A percentile compares a stretch with the other conserved stretches of the same genome.
phyloP scores from a whole-genome alignment of 2,329 filamentous ascomycete genomes.

The Aurifilum marmelostoma region DNA sequence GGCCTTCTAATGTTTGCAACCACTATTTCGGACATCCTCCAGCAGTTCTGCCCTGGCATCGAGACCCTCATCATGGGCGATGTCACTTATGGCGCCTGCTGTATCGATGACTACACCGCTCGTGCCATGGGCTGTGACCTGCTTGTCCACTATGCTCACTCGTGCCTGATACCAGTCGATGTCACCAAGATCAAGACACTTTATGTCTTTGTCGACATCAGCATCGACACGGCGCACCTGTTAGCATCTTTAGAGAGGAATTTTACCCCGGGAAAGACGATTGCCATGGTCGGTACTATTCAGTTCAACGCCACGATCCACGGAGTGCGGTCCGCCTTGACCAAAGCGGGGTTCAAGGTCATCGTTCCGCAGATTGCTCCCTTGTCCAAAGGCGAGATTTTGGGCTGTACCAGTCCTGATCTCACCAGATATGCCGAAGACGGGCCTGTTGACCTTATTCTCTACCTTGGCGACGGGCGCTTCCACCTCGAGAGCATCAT shows the following conservation, averaged over 20 bases:
- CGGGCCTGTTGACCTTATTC: conserved; percentile 68
- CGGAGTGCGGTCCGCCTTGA: conserved; percentile 75
- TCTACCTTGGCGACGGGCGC: conserved; percentile 89
- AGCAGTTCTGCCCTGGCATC: conserved; percentile 87
- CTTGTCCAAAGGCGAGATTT: conserved; percentile 90
- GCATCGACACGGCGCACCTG: conserved; percentile 88
- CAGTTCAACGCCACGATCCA: conserved; percentile 99
- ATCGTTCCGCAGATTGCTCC: conserved; percentile 91
- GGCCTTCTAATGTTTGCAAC: conserved; percentile 94
- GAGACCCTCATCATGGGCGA: conserved; percentile 99
- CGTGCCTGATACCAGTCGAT: conserved; percentile 92
- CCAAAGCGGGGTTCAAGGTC: conserved; percentile 82
- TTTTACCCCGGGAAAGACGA: conserved; percentile 80
- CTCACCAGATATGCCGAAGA: conserved; percentile 34
- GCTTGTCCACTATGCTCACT: conserved; percentile 95
- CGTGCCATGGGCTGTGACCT: conserved; percentile 91
- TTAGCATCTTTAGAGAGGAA: conserved; percentile 86
- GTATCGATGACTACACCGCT: conserved; percentile 97
- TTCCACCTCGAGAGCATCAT: conserved; percentile 98
- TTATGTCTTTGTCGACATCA: conserved; percentile 98
- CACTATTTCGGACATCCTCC: conserved; percentile 94
- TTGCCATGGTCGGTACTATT: conserved; percentile 94
- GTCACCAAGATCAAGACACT: conserved; percentile 96
- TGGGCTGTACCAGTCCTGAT: conserved; percentile 91
- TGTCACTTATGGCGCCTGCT: conserved; percentile 97